Base-by-base conservation (phyloP, 805 yeast species). In the Barnettozyma pratensis region DNA sequence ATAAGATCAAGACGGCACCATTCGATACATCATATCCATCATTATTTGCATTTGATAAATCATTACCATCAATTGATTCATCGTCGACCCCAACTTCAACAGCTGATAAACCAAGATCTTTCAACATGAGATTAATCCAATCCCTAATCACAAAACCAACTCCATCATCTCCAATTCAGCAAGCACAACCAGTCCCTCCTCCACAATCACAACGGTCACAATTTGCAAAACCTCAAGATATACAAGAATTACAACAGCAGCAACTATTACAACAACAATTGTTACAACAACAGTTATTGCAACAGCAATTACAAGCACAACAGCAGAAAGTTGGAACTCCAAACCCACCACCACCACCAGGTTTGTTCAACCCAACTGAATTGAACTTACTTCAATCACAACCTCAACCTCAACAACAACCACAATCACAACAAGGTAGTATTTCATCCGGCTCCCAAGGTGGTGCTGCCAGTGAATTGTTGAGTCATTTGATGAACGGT, bases 401-500 rank as follows among this genome's bases (percentile, higher is more conserved):
- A 39, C 52, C 39, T 19, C 61, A 53, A 39, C 52, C 39, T 19
- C 19, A 19, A 27, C 60, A 48, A 31, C 56, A 25, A 26, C 48
- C 39, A 38, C 43, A 35, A 12, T 49, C 41, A 39, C 44, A 39
- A 6, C 54, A 45, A 30, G 47, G 48, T 25, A 54, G 46, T 32
- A 56, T 44, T 41, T 8, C 38, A 25, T n/a, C 25, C 31, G 7
- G 30, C 8, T 26, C 44, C 12, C 45, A 42, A 42, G 56, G 56
- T 6, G 78, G 81, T 29, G 80, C 86, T 43, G 84, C 91, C 51
- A 82, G 89, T 38, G 96, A 89, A 62, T 74, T 90, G 60, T 74
- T 90, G 58, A 87, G 81, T 49, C 97, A 89, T 65, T 72, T 90
- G 62, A 83, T 90, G 82, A 83, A 84, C 57, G 95, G 95, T 30